Evolutionary conservation across 345 rosid genomes (phyloP).

Genomic region (Psidium friedrichsthalianum): DNA sequence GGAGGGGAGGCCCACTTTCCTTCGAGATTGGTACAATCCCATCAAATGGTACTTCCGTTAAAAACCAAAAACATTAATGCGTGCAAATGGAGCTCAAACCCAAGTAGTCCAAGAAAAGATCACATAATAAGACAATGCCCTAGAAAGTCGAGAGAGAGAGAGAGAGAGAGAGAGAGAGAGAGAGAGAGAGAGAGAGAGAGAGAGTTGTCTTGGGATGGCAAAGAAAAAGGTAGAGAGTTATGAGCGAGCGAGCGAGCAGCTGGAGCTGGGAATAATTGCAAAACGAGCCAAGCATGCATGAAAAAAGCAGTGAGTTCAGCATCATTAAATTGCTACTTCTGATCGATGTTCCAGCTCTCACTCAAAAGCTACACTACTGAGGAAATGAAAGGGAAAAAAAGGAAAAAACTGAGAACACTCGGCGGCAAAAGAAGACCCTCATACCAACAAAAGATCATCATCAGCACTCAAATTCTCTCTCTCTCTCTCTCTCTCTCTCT

Average conservation of each 20-base stretch:
- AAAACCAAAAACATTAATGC: conserved; percentile 1
- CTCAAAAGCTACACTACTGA: background rate
- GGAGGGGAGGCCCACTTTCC: conserved; percentile 14
- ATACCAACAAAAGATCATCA: background rate
- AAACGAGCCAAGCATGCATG: conserved; percentile 23
- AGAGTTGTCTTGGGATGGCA: background rate
- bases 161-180: background rate
- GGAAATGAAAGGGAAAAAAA: background rate
- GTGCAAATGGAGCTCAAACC: conserved; percentile 5
- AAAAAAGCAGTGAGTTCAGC: conserved; percentile 8
- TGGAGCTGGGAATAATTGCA: conserved; percentile 26
- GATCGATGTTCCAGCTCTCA: background rate
- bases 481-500: background rate
- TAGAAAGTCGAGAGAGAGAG: background rate
- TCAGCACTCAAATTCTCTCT: background rate
- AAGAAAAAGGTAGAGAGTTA: conserved; percentile 19
- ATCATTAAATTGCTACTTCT: conserved; percentile 1
- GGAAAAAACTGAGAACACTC: background rate
- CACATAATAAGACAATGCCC: background rate
- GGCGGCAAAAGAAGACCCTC: background rate
- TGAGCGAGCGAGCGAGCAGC: conserved; percentile 18
- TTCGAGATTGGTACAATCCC: conserved; percentile 15
- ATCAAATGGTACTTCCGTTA: conserved; percentile 30
- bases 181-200: background rate
- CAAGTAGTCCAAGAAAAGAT: background rate